A percentile compares a stretch with the other conserved stretches of the same genome.
These are phyloP conservation scores for Cynanchum wilfordii DNA, from an alignment of 257 asterid species.

Conservation along the genomic window DNA sequence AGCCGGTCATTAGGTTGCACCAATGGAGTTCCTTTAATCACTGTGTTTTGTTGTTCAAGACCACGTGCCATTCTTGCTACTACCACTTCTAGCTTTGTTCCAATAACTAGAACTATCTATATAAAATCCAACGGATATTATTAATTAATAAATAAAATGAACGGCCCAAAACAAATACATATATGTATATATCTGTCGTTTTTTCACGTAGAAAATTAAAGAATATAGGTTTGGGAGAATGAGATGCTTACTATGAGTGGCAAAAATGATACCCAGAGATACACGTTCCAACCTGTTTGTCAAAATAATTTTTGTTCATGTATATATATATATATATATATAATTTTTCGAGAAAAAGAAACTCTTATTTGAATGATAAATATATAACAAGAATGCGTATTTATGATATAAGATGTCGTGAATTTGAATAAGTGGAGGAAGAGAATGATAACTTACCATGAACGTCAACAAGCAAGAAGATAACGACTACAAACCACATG, in stretches of 20 bases:
- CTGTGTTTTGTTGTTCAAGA: conserved; percentile 30
- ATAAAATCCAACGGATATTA: background rate
- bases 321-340: too few relatives aligned
- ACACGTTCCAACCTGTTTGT: conserved; percentile 64
- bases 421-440: too few relatives aligned
- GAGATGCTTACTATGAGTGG: conserved; percentile 48
- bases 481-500: conserved; percentile 68
- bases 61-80: conserved; percentile 68
- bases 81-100: conserved; percentile 61
- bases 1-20: conserved; percentile 55
- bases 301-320: background rate
- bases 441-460: conserved; percentile 56
- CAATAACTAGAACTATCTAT: conserved; percentile 54
- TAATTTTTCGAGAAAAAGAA: too few relatives aligned
- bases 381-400: too few relatives aligned
- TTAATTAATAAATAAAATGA: background rate
- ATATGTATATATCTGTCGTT: too few relatives aligned
- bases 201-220: too few relatives aligned
- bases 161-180: too few relatives aligned
- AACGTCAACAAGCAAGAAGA: conserved; percentile 70
- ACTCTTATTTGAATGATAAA: too few relatives aligned
- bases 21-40: conserved; percentile 59
- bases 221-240: too few relatives aligned
- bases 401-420: too few relatives aligned
- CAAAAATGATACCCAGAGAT: conserved; percentile 69